phyloP scores from a whole-genome alignment of 176 grass and related monocot species.

The sorghum (Sorghum bicolor) region DNA sequence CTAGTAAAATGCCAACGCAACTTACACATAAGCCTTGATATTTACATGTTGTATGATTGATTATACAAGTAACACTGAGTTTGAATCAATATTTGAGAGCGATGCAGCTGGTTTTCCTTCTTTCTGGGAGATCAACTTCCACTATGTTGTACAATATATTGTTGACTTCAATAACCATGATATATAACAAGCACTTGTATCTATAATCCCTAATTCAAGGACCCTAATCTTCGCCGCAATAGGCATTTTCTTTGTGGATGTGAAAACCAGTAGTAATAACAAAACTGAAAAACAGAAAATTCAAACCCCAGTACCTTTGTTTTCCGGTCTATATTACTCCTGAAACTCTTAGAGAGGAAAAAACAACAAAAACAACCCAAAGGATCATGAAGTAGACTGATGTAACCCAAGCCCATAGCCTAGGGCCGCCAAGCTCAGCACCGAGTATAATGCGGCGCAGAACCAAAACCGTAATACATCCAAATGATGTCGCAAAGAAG shows the following conservation, averaged over 20 bases:
- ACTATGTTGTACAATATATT: background rate
- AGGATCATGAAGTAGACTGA: constrained; percentile 72
- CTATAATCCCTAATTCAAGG: background rate
- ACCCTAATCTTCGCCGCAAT: background rate
- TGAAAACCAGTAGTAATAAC: background rate
- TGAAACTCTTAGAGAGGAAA: constrained; percentile 75
- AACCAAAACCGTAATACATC: constrained; percentile 70
- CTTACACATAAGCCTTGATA: background rate
- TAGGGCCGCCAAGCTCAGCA: constrained; percentile 83
- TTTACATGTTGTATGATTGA: background rate
- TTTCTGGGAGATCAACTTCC: background rate
- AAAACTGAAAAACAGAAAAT: background rate
- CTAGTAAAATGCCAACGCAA: background rate
- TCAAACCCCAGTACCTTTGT: background rate
- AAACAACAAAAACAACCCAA: constrained; percentile 77
- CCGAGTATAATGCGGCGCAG: constrained; percentile 61
- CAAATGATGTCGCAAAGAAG: constrained; percentile 78
- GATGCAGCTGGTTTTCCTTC: background rate
- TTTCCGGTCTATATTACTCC: constrained; percentile 45
- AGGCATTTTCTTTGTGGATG: background rate
- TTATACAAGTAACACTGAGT: background rate
- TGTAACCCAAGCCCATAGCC: constrained; percentile 74
- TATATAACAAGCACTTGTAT: background rate
- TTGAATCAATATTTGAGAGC: background rate
- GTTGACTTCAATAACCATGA: background rate